Percentiles rank a stretch among this genome's conserved stretches.
phyloP scores from a whole-genome alignment of 441 rosid genomes.

The Adansonia rubrostipa region DNA sequence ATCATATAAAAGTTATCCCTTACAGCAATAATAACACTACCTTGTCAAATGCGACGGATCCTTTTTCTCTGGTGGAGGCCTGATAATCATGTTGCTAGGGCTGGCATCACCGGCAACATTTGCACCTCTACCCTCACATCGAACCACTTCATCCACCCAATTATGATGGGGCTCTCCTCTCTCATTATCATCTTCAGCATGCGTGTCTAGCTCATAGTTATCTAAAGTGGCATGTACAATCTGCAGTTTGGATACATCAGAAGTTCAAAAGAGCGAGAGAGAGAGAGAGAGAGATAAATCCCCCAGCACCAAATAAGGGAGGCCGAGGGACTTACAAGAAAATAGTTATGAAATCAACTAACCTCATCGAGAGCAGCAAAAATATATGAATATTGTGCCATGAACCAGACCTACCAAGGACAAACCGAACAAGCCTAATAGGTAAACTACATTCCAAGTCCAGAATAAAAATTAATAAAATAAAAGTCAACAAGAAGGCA shows the following conservation, averaged over 20 bases:
- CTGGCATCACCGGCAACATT: constrained; percentile 49
- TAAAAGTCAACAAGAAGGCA: neutral
- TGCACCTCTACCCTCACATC: constrained; percentile 83
- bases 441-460: constrained; percentile 17
- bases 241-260: constrained; percentile 40
- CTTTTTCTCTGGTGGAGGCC: constrained; percentile 70
- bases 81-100: constrained; percentile 55
- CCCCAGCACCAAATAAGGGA: neutral
- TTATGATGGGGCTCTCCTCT: constrained; percentile 74
- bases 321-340: neutral
- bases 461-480: neutral
- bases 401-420: constrained; percentile 84
- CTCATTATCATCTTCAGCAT: constrained; percentile 50
- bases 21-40: constrained; percentile 37
- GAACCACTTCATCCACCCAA: constrained; percentile 97
- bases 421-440: constrained; percentile 24
- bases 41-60: constrained; percentile 88
- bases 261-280: neutral
- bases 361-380: constrained; percentile 87
- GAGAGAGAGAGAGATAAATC: neutral
- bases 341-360: constrained; percentile 23
- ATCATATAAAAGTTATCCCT: neutral
- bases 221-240: constrained; percentile 80
- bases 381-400: constrained; percentile 74
- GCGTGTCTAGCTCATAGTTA: constrained; percentile 68